Conservation (phyloP, 2,329 filamentous ascomycete species). For the Gremmenia infestans region DNA sequence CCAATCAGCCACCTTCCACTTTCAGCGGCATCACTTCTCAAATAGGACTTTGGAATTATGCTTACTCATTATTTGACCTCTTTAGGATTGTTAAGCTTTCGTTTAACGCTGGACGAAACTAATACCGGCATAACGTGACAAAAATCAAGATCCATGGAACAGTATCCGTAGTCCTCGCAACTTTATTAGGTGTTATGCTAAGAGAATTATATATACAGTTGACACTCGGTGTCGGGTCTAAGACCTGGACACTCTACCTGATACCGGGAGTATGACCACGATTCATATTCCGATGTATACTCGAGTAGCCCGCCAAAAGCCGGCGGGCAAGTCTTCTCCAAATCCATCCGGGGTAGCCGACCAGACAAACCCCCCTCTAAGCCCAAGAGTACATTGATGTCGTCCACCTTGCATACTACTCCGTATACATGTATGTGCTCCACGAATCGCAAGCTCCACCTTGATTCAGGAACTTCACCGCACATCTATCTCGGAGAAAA, state of each 20-base stretch:
- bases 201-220: too few relatives aligned
- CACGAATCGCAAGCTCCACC: slow-evolving; percentile 5
- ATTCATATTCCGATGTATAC: background rate
- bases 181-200: too few relatives aligned
- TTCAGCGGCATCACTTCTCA: background rate
- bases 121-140: background rate
- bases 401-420: background rate
- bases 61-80: background rate
- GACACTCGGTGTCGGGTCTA: too few relatives aligned
- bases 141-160: background rate
- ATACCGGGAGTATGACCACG: background rate
- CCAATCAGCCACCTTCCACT: slow-evolving; percentile 3
- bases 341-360: slow-evolving; percentile 12
- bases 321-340: background rate
- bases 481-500: slow-evolving; percentile 7
- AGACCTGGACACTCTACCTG: background rate
- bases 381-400: background rate
- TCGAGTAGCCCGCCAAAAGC: background rate
- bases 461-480: slow-evolving; percentile 8
- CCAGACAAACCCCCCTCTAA: background rate
- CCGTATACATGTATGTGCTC: background rate
- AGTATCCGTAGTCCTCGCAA: background rate
- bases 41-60: background rate
- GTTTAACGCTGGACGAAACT: background rate
- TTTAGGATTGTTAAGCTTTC: background rate